A percentile compares a stretch with the other conserved stretches of the same genome.
phyloP scores from a whole-genome alignment of 257 asterid genomes.

The Rhazya stricta region DNA sequence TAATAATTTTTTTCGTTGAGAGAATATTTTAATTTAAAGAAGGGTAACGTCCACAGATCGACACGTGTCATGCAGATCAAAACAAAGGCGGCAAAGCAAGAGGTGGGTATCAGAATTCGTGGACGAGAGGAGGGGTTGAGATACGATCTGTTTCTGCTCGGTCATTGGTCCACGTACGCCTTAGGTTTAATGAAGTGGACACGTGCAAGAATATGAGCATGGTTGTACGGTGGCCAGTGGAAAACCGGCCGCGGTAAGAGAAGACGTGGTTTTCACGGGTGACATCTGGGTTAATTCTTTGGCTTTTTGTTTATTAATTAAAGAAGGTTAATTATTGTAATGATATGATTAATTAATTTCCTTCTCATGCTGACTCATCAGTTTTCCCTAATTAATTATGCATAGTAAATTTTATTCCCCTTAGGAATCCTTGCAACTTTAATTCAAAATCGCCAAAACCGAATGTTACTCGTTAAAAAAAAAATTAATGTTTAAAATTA shows the following conservation, averaged over 20 bases:
- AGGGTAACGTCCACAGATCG: constrained; percentile 30
- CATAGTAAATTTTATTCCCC: too few relatives aligned
- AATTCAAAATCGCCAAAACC: neutral
- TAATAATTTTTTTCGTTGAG: neutral
- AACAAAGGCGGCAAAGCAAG: constrained; percentile 36
- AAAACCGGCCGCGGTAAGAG: constrained; percentile 9
- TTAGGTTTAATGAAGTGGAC: constrained; percentile 17
- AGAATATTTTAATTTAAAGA: constrained; percentile 28
- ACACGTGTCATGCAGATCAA: constrained; percentile 63
- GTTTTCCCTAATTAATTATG: neutral
- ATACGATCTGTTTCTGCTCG: constrained; percentile 62
- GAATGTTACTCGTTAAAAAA: too few relatives aligned
- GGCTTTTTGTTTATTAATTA: neutral
- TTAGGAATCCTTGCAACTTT: too few relatives aligned
- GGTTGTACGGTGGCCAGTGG: neutral
- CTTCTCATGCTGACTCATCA: constrained; percentile 4
- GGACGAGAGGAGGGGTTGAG: constrained; percentile 59
- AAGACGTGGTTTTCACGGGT: constrained; percentile 9
- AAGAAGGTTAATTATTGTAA: constrained; percentile 10
- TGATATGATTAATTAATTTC: constrained; percentile 8
- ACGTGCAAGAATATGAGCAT: constrained; percentile 33
- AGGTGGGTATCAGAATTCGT: constrained; percentile 68
- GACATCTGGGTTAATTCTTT: constrained; percentile 9
- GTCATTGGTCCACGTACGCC: constrained; percentile 48
- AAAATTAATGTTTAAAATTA: too few relatives aligned